Conservation (phyloP, 345 rosid genomes). For the Populus deltoides region DNA sequence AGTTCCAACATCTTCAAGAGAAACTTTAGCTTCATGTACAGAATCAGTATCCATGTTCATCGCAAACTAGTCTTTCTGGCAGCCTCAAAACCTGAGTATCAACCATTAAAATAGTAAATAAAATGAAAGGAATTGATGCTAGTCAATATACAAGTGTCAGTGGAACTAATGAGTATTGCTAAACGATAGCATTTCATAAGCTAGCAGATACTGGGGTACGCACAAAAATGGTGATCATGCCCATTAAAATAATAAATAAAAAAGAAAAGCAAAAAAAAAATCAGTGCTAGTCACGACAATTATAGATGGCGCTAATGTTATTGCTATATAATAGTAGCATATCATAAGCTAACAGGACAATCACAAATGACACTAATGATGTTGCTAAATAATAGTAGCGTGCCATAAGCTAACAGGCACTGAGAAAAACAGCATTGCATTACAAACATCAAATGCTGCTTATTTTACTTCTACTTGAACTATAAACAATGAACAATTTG, state of each 20-base stretch:
- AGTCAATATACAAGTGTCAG: not conserved
- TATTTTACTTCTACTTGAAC: not conserved
- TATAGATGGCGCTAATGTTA: not conserved
- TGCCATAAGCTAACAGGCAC: not conserved
- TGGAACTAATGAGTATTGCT: not conserved
- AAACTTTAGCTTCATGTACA: constrained; percentile 31
- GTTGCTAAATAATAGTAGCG: not conserved
- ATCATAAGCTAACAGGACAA: not conserved
- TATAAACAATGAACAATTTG: not conserved
- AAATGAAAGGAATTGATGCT: not conserved
- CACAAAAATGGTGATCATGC: not conserved
- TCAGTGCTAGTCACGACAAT: not conserved
- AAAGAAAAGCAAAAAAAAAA: too few relatives aligned
- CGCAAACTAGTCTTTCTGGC: not conserved
- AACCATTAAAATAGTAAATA: constrained; percentile 3
- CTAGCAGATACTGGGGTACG: not conserved
- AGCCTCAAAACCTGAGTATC: constrained; percentile 17
- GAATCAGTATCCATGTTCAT: constrained; percentile 44
- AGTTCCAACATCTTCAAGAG: constrained; percentile 53
- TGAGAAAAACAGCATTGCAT: not conserved
- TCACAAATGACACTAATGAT: not conserved
- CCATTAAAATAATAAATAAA: not conserved
- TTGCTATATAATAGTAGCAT: not conserved
- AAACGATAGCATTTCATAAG: not conserved
- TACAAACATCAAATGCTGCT: not conserved